A percentile compares a stretch with the other conserved stretches of the same genome.
phyloP scores from a whole-genome alignment of 164 flowering plant genomes.

The Annona cherimola region DNA sequence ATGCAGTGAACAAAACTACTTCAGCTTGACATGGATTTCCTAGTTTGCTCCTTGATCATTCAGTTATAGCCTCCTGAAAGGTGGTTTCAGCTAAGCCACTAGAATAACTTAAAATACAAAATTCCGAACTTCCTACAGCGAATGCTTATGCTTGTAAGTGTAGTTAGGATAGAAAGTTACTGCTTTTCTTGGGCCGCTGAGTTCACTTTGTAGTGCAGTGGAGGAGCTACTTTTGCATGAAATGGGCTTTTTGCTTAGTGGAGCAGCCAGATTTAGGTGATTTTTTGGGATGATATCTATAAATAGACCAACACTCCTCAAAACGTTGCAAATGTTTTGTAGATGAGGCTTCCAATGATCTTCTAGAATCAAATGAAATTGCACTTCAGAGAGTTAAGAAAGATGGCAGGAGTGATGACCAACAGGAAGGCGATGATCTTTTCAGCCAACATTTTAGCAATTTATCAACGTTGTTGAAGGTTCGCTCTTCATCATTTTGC shows the following conservation, averaged over 20 bases:
- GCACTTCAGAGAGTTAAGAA: constrained; percentile 12
- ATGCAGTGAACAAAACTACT: background rate
- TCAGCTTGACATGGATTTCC: background rate
- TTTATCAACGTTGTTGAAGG: constrained; percentile 39
- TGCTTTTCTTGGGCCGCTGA: background rate
- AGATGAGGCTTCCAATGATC: constrained; percentile 5
- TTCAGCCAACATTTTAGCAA: constrained; percentile 26
- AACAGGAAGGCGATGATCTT: constrained; percentile 10
- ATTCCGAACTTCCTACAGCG: background rate
- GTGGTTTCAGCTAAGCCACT: no score
- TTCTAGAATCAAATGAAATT: constrained; percentile 9
- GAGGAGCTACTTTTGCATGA: constrained; percentile 8
- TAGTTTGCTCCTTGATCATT: background rate
- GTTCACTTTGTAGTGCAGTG: constrained; percentile 12
- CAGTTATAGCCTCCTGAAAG: no score
- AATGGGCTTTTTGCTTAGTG: constrained; percentile 8
- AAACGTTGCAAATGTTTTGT: constrained; percentile 5
- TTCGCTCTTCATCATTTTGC: constrained; percentile 12
- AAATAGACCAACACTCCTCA: background rate
- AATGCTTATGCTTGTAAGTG: background rate
- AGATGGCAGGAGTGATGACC: constrained; percentile 5
- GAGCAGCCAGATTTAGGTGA: constrained; percentile 6
- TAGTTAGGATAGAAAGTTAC: background rate
- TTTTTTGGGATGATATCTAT: background rate
- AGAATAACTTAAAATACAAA: no score